Conservation (phyloP, 163 green algal genomes). For the Volvox carteri region DNA sequence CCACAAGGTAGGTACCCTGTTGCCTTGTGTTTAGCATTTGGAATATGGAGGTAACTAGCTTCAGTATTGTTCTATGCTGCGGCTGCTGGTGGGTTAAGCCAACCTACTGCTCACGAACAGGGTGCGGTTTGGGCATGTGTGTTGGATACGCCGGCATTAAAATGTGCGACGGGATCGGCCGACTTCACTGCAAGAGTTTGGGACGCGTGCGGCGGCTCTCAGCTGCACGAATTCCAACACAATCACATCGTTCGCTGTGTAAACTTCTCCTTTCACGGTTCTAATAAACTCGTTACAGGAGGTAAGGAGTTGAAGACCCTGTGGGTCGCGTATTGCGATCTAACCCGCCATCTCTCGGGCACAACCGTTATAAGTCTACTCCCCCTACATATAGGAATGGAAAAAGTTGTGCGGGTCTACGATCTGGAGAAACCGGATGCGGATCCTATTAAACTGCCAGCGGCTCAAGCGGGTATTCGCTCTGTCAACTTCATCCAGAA, state of each 20-base stretch:
- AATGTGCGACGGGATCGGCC: constrained; percentile 93
- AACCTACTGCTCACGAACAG: constrained; percentile 54
- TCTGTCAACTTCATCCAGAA: constrained; percentile 78
- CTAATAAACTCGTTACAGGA: constrained; percentile 78
- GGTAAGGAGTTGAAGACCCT: constrained; percentile 57
- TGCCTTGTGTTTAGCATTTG: not conserved
- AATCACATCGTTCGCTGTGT: constrained; percentile 91
- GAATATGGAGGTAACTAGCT: not conserved
- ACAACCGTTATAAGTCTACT: not conserved
- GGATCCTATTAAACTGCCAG: constrained; percentile 73
- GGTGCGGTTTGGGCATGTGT: constrained; percentile 95
- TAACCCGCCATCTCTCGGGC: not conserved
- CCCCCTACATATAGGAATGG: constrained; percentile 71
- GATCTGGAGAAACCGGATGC: constrained; percentile 88
- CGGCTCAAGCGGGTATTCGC: constrained; percentile 74
- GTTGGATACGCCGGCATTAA: constrained; percentile 89
- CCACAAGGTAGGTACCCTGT: constrained; percentile 86
- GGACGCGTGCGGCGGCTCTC: constrained; percentile 95
- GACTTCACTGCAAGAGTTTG: constrained; percentile 97
- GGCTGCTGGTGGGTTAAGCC: not conserved
- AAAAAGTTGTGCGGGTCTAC: constrained; percentile 95
- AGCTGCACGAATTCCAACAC: constrained; percentile 88
- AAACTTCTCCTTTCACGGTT: constrained; percentile 77
- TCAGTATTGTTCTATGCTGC: not conserved
- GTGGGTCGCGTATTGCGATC: not conserved